A percentile compares a stretch with the other conserved stretches of the same genome.
These are phyloP conservation scores for Gonapodya sp. DNA, from an alignment of 192 early-diverging fungal genomes.

Conservation along the genomic window DNA sequence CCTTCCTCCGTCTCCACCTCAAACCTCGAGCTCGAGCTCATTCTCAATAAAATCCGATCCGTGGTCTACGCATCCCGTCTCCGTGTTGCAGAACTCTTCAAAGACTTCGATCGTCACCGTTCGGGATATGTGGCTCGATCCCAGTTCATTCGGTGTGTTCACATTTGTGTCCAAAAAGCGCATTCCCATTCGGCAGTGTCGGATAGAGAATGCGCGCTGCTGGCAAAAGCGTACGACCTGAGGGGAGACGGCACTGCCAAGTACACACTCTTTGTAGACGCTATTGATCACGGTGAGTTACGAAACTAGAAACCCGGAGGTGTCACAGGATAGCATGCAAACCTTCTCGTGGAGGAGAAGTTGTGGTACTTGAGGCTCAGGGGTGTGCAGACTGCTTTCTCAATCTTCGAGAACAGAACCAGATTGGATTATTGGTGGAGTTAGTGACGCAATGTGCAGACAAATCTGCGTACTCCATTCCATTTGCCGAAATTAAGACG, in stretches of 20 bases:
- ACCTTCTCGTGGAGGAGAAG: no score
- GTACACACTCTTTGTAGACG: constrained; percentile 38
- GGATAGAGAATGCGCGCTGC: constrained; percentile 24
- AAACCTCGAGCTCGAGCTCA: constrained; percentile 2
- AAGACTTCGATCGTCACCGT: constrained; percentile 41
- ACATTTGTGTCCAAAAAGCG: constrained; percentile 29
- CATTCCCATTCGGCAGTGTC: constrained; percentile 22
- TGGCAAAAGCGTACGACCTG: constrained; percentile 27
- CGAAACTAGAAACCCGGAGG: no score
- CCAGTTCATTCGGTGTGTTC: constrained; percentile 38
- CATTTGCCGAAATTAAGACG: no score
- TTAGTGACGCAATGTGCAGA: no score
- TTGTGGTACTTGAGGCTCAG: no score
- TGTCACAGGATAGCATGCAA: no score
- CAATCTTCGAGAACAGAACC: no score
- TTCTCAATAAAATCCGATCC: neutral
- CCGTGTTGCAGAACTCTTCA: constrained; percentile 37
- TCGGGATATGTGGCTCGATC: constrained; percentile 31
- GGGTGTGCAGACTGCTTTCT: no score
- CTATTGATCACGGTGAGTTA: constrained; percentile 40
- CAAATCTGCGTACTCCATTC: no score
- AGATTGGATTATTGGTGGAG: no score
- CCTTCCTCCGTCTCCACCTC: neutral
- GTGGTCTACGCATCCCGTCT: constrained; percentile 22
- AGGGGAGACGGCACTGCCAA: constrained; percentile 25